These are phyloP conservation scores for Phialocephala sp. DNA, from an alignment of 2,329 filamentous ascomycete species.

Conservation along the genomic window DNA sequence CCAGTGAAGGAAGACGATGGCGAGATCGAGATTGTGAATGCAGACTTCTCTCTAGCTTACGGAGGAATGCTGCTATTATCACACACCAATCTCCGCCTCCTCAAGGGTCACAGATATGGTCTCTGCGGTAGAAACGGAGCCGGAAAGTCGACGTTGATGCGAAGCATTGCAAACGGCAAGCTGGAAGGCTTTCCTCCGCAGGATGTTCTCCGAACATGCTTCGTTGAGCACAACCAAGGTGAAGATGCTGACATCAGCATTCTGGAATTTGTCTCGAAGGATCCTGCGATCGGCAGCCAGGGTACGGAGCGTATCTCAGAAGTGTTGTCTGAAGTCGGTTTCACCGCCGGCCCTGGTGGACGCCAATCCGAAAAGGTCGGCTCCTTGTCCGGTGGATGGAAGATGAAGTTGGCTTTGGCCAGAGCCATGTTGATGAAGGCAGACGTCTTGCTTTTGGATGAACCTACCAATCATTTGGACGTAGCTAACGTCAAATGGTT, in stretches of 20 bases:
- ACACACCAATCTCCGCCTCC: slow-evolving; percentile 90
- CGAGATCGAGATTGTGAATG: slow-evolving; percentile 96
- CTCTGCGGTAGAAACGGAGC: slow-evolving; percentile 97
- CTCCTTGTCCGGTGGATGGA: slow-evolving; percentile 97
- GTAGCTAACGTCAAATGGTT: slow-evolving; percentile 96
- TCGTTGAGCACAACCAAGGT: slow-evolving; percentile 98
- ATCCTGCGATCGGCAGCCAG: slow-evolving; percentile 81
- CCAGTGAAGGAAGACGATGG: slow-evolving; percentile 88
- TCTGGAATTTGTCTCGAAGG: slow-evolving; percentile 88
- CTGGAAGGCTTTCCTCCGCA: slow-evolving; percentile 95
- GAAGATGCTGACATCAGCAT: slow-evolving; percentile 97
- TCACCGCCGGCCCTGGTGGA: slow-evolving; percentile 87
- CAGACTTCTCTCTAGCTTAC: slow-evolving; percentile 95
- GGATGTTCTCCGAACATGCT: slow-evolving; percentile 92
- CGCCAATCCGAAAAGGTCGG: slow-evolving; percentile 89
- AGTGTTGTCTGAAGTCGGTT: slow-evolving; percentile 90
- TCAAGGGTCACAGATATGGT: slow-evolving; percentile 97
- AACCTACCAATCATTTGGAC: slow-evolving; percentile 98
- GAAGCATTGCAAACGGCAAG: slow-evolving; percentile 93
- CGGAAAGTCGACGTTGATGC: slow-evolving; percentile 99
- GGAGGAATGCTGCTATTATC: slow-evolving; percentile 96
- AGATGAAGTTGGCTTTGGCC: slow-evolving; percentile 98
- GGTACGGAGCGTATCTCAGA: slow-evolving; percentile 80
- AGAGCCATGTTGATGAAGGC: slow-evolving; percentile 96
- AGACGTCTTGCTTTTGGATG: slow-evolving; percentile 95